Base-by-base conservation (phyloP, 2,329 filamentous ascomycete genomes). In the Trichoderma atroviride region DNA sequence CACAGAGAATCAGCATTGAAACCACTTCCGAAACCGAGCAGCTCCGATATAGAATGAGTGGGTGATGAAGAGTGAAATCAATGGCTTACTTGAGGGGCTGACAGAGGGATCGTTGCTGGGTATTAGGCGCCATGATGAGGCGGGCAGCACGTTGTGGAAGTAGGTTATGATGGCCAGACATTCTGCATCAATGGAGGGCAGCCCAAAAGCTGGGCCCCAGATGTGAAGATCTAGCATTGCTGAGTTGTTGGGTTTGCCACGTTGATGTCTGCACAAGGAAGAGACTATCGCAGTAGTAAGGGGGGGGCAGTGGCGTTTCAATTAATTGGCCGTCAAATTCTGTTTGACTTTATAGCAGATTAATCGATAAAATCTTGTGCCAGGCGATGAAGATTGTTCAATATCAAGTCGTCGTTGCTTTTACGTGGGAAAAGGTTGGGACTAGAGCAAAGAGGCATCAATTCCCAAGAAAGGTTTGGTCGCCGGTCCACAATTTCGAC, bases 181-280 rank as follows among this genome's bases (percentile, higher is more conserved):
- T 83, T 97, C 92, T 57, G 95, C 85, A 76, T 98, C 94, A 75
- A 98, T 91, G 55, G 96, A 98, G 16, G 95, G 91, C 56, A 97
- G 87, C 52, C 89, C 90, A 79, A 97, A 97, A 52, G 92, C 94
- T 67, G 93, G 90, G 61, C 94, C 94, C 91, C 94, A 97, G 76
- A 97, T 87, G 81, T 97, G 92, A 70, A 99, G 87, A 81, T 95
- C 88, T 61, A 81, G 72, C 80, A 81, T 81, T 61, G 59, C 33
- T 22, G 56, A 74, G 75, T 75, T 74, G 75, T 47, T 56, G 53
- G 19, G 27, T 29, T 37, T 33, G 57, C 35, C 29, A 60, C 43
- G 7, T 53, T 22, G 40, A 43, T 19, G 43, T 62, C n/a, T 16
- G 4, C 31, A 19, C 43, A 37, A 16, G 4, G 47, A 14, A 52